These are phyloP conservation scores for Rosa persica DNA, from an alignment of 306 rosid genomes.

Conservation along the genomic window DNA sequence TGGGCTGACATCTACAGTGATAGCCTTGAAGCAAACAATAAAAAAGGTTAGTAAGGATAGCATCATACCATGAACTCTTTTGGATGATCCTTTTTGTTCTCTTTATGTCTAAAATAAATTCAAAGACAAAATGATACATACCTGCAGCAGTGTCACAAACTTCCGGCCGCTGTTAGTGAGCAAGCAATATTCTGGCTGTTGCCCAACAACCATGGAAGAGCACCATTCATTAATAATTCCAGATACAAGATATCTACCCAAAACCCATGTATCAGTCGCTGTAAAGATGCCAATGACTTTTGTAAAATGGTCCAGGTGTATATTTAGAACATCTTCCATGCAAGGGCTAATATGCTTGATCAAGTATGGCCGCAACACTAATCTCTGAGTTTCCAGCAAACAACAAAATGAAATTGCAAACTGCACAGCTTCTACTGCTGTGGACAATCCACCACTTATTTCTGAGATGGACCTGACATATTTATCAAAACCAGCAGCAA, in stretches of 20 bases:
- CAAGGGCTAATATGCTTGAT: slow-evolving; percentile 47
- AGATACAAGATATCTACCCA: slow-evolving; percentile 61
- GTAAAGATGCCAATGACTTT: slow-evolving; percentile 56
- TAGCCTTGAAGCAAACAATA: slow-evolving; percentile 34
- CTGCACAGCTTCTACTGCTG: slow-evolving; percentile 42
- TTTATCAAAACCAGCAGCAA: slow-evolving; percentile 41
- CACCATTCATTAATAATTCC: slow-evolving; percentile 48
- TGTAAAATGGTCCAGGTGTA: slow-evolving; percentile 57
- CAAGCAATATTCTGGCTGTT: slow-evolving; percentile 54
- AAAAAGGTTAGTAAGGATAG: slow-evolving; percentile 6
- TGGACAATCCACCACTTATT: slow-evolving; percentile 46
- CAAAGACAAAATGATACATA: slow-evolving; percentile 26
- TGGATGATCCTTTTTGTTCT: not conserved
- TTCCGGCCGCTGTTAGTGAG: slow-evolving; percentile 72
- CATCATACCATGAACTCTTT: not conserved
- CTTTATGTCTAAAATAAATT: not conserved
- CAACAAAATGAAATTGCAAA: slow-evolving; percentile 54
- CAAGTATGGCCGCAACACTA: slow-evolving; percentile 50
- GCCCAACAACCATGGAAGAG: slow-evolving; percentile 33
- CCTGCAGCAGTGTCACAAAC: slow-evolving; percentile 66
- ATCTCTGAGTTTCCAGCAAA: slow-evolving; percentile 50
- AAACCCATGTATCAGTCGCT: slow-evolving; percentile 59
- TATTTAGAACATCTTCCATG: slow-evolving; percentile 50
- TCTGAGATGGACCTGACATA: slow-evolving; percentile 43
- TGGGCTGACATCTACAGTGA: slow-evolving; percentile 50